Base-by-base conservation (phyloP, 148 eudicot species). In the Agrostemma githago region DNA sequence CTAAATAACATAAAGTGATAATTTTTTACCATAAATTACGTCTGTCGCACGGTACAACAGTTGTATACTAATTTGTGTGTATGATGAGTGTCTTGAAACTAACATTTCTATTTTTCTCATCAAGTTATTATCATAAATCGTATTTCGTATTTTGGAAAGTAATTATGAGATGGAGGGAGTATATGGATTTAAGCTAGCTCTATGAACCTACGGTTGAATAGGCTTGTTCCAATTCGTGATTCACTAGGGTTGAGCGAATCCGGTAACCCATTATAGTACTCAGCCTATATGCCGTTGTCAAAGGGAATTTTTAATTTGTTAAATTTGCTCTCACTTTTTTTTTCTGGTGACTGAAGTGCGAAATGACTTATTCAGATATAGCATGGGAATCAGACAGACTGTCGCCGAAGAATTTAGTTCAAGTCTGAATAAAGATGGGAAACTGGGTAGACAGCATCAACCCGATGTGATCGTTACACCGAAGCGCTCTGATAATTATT, bases 301-400 rank as follows among this genome's bases (percentile, higher is more conserved):
- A 43, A 59, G 21, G 16, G 65, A 15, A 39, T 74, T 19, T 17
- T 69, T 16, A 69, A 8, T n/a, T 70, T 77, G 39, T 42, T 66
- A 46, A 20, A 20, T 54, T 48, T 54, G 41, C 60, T 54, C 21
- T 71, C 34, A n/a, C 37, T 74, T 17, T 48, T 67, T 61, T 12
- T 46, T 38, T 53, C 59, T 59, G 53, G 10, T 78, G 34, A 57
- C 12, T 72, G 38, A 58, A 38, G 6, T 44, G 54, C 38, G 48
- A 65, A 38, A 44, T 26, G 60, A n/a, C 46, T 62, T 61, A 61
- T 85, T 69, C 90, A 95, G 98, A 68, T 95, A 95, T 83, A 95
- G 98, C 85, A 88, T 95, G 97, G 98, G 98, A 59, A 92, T 92
- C 60, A 87, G 98, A 84, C 98, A 90, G 79, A 89, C 85, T 72